Percentiles rank a stretch among this genome's conserved stretches.
phyloP scores from a whole-genome alignment of 805 yeast genomes.

The Metschnikowia noctiluminum region DNA sequence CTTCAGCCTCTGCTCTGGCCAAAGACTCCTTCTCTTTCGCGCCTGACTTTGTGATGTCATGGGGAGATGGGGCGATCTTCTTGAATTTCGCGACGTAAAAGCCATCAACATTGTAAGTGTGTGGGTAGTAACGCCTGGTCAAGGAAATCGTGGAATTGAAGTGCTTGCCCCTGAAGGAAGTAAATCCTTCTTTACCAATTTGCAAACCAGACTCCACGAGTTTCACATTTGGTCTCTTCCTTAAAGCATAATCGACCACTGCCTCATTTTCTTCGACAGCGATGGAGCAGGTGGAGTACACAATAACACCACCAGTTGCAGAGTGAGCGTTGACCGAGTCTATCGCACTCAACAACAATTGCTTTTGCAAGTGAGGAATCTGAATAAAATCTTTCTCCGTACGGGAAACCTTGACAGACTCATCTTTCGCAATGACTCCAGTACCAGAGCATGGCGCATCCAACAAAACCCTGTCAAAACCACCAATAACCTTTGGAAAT shows the following conservation, averaged over 20 bases:
- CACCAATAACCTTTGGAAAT: slow-evolving; percentile 97
- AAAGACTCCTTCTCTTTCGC: slow-evolving; percentile 79
- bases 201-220: slow-evolving; percentile 88
- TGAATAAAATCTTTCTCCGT: slow-evolving; percentile 95
- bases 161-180: slow-evolving; percentile 88
- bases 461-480: slow-evolving; percentile 88
- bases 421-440: slow-evolving; percentile 98
- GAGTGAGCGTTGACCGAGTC: slow-evolving; percentile 96
- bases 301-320: slow-evolving; percentile 87
- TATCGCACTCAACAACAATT: slow-evolving; percentile 87
- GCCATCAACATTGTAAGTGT: slow-evolving; percentile 97
- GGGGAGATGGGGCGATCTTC: slow-evolving; percentile 83
- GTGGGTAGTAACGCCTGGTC: slow-evolving; percentile 96
- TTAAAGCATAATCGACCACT: slow-evolving; percentile 95
- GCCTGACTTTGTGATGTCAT: slow-evolving; percentile 81
- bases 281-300: slow-evolving; percentile 96
- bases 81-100: slow-evolving; percentile 96
- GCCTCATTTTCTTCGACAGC: slow-evolving; percentile 98
- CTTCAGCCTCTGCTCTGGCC: slow-evolving; percentile 79
- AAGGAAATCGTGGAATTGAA: slow-evolving; percentile 73
- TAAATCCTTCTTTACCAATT: slow-evolving; percentile 95
- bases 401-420: slow-evolving; percentile 86
- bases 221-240: slow-evolving; percentile 94
- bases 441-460: slow-evolving; percentile 99
- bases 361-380: slow-evolving; percentile 95